Evolutionary conservation across 805 yeast genomes (phyloP).

Genomic region (Maudiozyma bulderi): DNA sequence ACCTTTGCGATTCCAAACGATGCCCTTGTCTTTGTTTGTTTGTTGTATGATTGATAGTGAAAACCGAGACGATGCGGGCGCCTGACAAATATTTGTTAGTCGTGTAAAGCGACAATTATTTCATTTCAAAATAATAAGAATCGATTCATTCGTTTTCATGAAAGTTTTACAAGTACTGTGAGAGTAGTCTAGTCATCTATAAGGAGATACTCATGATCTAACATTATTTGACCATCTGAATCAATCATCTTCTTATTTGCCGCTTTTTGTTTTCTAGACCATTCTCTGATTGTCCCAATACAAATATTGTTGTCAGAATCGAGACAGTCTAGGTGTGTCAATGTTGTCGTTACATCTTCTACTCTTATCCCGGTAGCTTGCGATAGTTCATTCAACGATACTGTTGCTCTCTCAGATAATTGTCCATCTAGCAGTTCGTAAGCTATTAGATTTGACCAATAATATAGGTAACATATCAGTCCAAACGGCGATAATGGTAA

Average conservation of each 20-base stretch:
- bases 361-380: slow-evolving; percentile 52
- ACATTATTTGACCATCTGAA: slow-evolving; percentile 4
- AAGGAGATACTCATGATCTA: slow-evolving; percentile 21
- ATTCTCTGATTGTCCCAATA: slow-evolving; percentile 11
- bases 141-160: too few species aligned
- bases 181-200: slow-evolving; percentile 11
- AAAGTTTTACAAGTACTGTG: too few species aligned
- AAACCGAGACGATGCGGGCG: too few species aligned
- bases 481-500: slow-evolving; percentile 84
- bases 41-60: too few species aligned
- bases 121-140: too few species aligned
- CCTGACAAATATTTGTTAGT: neutral
- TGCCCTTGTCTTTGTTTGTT: too few species aligned
- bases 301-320: slow-evolving; percentile 20
- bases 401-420: slow-evolving; percentile 19
- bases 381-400: slow-evolving; percentile 43
- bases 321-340: slow-evolving; percentile 46
- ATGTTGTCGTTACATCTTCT: slow-evolving; percentile 50
- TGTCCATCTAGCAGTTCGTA: slow-evolving; percentile 36
- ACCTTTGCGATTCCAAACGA: too few species aligned
- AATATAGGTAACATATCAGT: slow-evolving; percentile 54
- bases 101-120: neutral
- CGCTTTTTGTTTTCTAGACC: slow-evolving; percentile 7
- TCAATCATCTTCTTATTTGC: neutral
- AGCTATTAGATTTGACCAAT: slow-evolving; percentile 58